These are phyloP conservation scores for Fusarium redolens DNA, from an alignment of 2,329 filamentous ascomycete species.

Conservation along the genomic window DNA sequence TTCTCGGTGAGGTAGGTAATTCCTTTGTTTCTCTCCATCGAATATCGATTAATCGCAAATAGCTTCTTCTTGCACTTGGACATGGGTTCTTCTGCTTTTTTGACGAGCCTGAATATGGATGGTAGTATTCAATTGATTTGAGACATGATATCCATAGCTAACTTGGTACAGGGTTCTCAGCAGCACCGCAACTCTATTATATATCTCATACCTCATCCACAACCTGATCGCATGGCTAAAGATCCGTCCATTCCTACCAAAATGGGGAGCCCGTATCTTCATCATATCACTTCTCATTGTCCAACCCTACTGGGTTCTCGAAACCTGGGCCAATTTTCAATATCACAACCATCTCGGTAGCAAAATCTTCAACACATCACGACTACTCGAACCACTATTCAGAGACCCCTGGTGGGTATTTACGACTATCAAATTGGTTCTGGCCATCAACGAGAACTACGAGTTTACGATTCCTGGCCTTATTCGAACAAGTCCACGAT, in stretches of 20 bases:
- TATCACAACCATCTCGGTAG: constrained; percentile 27
- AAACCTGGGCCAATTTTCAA: constrained; percentile 33
- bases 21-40: not conserved
- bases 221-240: constrained; percentile 31
- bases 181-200: constrained; percentile 21
- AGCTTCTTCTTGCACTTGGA: constrained; percentile 22
- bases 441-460: constrained; percentile 31
- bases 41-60: not conserved
- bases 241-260: constrained; percentile 18
- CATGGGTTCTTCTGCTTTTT: constrained; percentile 31
- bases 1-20: constrained; percentile 19
- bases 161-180: not conserved
- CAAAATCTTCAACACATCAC: constrained; percentile 7
- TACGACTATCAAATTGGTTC: constrained; percentile 15
- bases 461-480: constrained; percentile 23
- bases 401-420: constrained; percentile 33
- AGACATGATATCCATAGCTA: too few relatives aligned
- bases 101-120: constrained; percentile 23
- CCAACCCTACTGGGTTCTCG: constrained; percentile 26
- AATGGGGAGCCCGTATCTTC: constrained; percentile 19
- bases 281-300: constrained; percentile 17
- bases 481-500: constrained; percentile 15
- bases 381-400: constrained; percentile 17
- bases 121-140: not conserved
- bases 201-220: constrained; percentile 27